Conservation (phyloP, 2,329 filamentous ascomycete species). For the Nannizziopsis arthrosporioides region DNA sequence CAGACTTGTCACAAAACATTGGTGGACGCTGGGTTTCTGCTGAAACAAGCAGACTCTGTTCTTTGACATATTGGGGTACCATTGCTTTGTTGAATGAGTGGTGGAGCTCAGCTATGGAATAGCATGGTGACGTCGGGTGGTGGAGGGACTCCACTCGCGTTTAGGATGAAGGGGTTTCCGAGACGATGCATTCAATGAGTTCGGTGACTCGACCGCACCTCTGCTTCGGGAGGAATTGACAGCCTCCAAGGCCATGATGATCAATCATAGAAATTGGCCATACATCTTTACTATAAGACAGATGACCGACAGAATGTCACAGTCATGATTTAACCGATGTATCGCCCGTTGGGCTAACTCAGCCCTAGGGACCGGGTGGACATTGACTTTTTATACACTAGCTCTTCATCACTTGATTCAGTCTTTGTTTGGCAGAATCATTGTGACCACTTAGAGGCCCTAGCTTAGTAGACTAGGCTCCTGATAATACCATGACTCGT, state of each 20-base stretch:
- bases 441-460: neutral
- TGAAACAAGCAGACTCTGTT: constrained; percentile 5
- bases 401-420: neutral
- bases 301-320: no score
- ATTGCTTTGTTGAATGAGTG: neutral
- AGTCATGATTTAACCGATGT: no score
- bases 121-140: constrained; percentile 4
- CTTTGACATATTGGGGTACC: constrained; percentile 1
- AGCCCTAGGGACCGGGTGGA: no score
- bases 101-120: no score
- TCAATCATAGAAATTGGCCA: no score
- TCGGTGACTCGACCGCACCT: neutral
- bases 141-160: neutral
- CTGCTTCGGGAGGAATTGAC: neutral
- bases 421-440: neutral
- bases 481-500: neutral
- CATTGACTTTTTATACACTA: no score
- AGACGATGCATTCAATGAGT: neutral
- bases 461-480: neutral
- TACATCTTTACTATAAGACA: neutral
- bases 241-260: no score
- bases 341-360: no score
- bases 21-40: neutral
- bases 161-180: neutral
- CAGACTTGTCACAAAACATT: neutral